phyloP scores from a whole-genome alignment of 2,329 filamentous ascomycete species.

The Tolypocladium tropicale region DNA sequence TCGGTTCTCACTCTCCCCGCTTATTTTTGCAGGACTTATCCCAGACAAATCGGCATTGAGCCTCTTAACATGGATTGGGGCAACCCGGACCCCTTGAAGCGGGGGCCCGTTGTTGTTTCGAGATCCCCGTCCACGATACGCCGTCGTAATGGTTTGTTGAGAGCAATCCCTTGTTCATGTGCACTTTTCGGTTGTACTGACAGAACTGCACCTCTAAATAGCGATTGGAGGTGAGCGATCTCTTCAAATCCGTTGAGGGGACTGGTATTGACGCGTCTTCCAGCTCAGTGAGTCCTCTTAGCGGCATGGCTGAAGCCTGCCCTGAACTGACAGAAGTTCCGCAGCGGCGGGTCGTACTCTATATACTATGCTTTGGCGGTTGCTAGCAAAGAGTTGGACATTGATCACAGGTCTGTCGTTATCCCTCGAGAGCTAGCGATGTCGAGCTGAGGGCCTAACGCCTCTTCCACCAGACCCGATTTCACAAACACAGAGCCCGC shows the following conservation, averaged over 20 bases:
- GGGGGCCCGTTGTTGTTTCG: conserved; percentile 85
- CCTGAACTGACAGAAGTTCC: neutral
- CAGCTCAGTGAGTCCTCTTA: conserved; percentile 25
- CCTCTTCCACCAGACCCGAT: conserved; percentile 33
- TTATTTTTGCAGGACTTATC: conserved; percentile 56
- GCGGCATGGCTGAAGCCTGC: neutral
- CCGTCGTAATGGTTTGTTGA: conserved; percentile 61
- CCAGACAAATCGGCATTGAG: conserved; percentile 87
- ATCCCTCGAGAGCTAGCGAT: neutral
- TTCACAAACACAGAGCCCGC: conserved; percentile 78
- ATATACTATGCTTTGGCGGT: conserved; percentile 93
- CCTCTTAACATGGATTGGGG: conserved; percentile 88
- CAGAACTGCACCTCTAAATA: conserved; percentile 16
- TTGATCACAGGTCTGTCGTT: conserved; percentile 54
- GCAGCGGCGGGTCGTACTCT: conserved; percentile 76
- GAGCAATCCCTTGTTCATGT: neutral
- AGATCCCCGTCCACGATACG: conserved; percentile 65
- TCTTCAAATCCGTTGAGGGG: too few relatives aligned
- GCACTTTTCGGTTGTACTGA: conserved; percentile 2
- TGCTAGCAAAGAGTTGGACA: conserved; percentile 78
- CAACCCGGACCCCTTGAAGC: conserved; percentile 57
- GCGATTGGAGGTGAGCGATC: conserved; percentile 46
- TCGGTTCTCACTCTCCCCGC: neutral
- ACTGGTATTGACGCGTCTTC: conserved; percentile 3
- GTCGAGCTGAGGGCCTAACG: neutral